Conservation (phyloP, 225 moss, liverwort and hornwort genomes). For the Pseudoscleropodium purum region DNA sequence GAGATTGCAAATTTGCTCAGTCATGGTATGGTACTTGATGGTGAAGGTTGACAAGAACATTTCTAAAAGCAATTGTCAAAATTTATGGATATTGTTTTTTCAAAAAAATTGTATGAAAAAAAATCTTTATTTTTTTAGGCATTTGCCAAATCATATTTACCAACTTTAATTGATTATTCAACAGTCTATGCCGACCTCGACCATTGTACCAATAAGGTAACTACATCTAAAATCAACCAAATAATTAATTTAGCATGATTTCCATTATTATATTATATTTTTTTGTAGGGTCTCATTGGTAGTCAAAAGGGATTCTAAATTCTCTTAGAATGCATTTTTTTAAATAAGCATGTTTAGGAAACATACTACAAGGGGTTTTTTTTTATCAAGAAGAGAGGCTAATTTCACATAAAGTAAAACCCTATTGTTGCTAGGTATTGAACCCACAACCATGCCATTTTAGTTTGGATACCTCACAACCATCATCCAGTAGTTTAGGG, state of each 20-base stretch:
- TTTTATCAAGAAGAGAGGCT: too few species aligned
- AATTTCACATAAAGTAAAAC: too few species aligned
- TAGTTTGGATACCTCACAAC: too few species aligned
- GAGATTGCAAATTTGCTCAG: neutral
- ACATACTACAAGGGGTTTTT: too few species aligned
- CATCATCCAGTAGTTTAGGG: too few species aligned
- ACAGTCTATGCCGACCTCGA: rapidly evolving
- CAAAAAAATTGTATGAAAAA: rapidly evolving
- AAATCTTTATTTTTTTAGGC: neutral
- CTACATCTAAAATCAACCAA: neutral
- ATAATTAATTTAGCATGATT: neutral
- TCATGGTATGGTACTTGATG: neutral
- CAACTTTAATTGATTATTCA: neutral
- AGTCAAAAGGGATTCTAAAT: too few species aligned
- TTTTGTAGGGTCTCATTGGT: too few species aligned
- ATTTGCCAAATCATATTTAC: neutral
- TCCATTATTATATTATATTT: neutral
- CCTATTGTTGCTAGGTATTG: too few species aligned
- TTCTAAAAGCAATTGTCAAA: neutral
- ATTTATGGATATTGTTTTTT: neutral
- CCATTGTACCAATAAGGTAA: neutral
- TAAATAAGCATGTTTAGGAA: too few species aligned
- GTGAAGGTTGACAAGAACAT: rapidly evolving
- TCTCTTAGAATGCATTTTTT: too few species aligned
- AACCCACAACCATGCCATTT: too few species aligned